Evolutionary conservation across 2,329 filamentous ascomycete species (phyloP).

Genomic region (Colletotrichum spaethianum): DNA sequence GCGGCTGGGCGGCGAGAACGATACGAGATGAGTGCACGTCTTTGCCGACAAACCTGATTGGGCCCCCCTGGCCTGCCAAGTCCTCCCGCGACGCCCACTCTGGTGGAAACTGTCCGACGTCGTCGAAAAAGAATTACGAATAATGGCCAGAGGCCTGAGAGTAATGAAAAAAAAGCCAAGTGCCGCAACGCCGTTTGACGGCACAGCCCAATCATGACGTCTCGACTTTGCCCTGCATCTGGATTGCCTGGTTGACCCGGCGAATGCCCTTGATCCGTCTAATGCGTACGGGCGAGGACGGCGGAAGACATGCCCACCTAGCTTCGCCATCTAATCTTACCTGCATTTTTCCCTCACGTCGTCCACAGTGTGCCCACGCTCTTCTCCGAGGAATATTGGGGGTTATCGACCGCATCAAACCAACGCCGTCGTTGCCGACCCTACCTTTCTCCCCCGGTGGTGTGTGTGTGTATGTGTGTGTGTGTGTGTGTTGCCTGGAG

Average conservation of each 20-base stretch:
- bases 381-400: not conserved
- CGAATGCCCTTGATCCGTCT: conserved; percentile 6
- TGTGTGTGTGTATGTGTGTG: too few species aligned
- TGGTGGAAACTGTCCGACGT: conserved; percentile 39
- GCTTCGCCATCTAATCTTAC: conserved; percentile 14
- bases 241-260: conserved; percentile 26
- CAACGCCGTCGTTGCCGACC: not conserved
- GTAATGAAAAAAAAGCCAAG: not conserved
- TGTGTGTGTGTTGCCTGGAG: conserved; percentile 9
- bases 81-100: conserved; percentile 18
- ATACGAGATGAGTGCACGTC: not conserved
- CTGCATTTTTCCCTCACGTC: conserved; percentile 1
- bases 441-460: not conserved
- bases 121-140: conserved; percentile 33
- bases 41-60: not conserved
- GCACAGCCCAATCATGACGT: conserved; percentile 36
- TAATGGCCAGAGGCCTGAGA: conserved; percentile 32
- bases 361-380: not conserved
- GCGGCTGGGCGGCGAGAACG: not conserved
- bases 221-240: not conserved
- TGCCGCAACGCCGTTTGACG: conserved; percentile 8
- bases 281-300: not conserved
- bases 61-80: conserved; percentile 15
- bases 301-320: not conserved
- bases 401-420: not conserved